Evolutionary conservation across 2,329 filamentous ascomycete genomes (phyloP).

Genomic region (Diaporthe sp.): DNA sequence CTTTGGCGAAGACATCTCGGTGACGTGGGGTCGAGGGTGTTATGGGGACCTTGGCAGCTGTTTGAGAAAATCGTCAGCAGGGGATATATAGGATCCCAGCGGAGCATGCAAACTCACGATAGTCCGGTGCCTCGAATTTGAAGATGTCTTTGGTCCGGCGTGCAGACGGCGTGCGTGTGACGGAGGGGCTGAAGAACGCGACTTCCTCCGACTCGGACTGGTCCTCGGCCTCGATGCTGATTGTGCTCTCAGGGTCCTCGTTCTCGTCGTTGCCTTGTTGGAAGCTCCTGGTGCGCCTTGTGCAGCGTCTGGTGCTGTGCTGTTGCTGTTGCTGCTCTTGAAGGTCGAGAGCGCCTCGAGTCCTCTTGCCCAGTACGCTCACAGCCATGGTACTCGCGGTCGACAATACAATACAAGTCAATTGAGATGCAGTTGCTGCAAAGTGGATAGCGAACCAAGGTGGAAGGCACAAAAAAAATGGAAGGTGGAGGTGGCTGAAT

Average conservation of each 20-base stretch:
- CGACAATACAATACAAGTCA: constrained; percentile 12
- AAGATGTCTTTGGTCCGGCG: constrained; percentile 37
- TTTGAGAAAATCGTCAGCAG: constrained; percentile 41
- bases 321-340: constrained; percentile 53
- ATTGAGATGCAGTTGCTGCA: constrained; percentile 9
- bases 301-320: constrained; percentile 60
- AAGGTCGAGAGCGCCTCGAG: constrained; percentile 38
- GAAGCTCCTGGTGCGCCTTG: constrained; percentile 50
- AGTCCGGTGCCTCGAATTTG: constrained; percentile 41
- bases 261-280: constrained; percentile 75
- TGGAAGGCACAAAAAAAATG: not conserved
- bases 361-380: constrained; percentile 50
- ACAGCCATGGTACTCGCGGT: constrained; percentile 45
- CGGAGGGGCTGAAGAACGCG: constrained; percentile 47
- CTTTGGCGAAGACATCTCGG: constrained; percentile 80
- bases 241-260: constrained; percentile 64
- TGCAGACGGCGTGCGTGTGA: constrained; percentile 41
- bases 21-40: constrained; percentile 83
- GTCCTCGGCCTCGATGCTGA: constrained; percentile 59
- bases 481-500: constrained; percentile 17
- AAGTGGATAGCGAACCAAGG: constrained; percentile 35
- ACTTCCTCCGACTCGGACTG: constrained; percentile 54
- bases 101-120: constrained; percentile 38
- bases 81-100: not conserved
- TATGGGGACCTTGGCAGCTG: constrained; percentile 61